Evolutionary conservation across 192 early-diverging fungal genomes (phyloP).

Genomic region (Rhizophagus sp.): DNA sequence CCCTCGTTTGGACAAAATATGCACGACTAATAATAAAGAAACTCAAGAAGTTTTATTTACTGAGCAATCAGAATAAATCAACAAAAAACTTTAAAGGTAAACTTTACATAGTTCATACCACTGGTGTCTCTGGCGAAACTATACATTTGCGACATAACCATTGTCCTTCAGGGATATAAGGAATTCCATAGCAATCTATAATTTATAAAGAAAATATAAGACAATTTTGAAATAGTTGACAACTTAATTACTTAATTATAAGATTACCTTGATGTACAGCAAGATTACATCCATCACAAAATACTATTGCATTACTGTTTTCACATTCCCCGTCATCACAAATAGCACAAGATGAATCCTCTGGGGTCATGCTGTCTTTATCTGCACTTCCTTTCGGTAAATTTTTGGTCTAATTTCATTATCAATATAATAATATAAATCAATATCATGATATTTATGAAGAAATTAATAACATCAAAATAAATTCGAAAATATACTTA

Average conservation of each 20-base stretch:
- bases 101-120: conserved; percentile 43
- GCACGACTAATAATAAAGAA: conserved; percentile 58
- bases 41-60: not conserved
- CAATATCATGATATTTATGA: not conserved
- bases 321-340: conserved; percentile 99
- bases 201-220: not conserved
- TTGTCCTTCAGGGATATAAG: conserved; percentile 98
- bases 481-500: conserved; percentile 38
- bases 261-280: conserved; percentile 94
- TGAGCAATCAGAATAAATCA: not conserved
- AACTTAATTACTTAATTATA: not conserved
- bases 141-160: conserved; percentile 99
- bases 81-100: not conserved
- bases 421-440: not conserved
- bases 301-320: conserved; percentile 99
- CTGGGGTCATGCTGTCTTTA: conserved; percentile 60
- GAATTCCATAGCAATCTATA: conserved; percentile 96
- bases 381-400: conserved; percentile 66
- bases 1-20: conserved; percentile 91
- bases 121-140: conserved; percentile 87
- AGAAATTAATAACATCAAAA: not conserved
- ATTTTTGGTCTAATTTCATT: conserved; percentile 65
- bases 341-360: conserved; percentile 89
- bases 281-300: conserved; percentile 98
- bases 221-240: not conserved